Evolutionary conservation across 2,329 filamentous ascomycete species (phyloP), one percentile per base, ranked within the genome.

Genomic region (Aspergillus aculeatus): DNA sequence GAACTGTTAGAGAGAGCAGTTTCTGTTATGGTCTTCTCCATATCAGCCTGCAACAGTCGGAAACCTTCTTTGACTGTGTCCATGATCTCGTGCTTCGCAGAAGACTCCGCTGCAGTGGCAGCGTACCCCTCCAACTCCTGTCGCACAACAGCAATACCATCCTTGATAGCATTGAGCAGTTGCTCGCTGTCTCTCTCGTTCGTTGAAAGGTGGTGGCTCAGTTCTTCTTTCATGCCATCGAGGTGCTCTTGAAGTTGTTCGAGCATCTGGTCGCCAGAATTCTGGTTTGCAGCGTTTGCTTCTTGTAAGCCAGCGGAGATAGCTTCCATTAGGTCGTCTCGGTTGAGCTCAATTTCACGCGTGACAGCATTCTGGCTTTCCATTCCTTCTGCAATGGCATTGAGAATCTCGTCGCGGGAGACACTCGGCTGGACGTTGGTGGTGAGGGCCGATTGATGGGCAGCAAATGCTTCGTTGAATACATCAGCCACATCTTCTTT

Each of bases 131-230:
- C 91, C 57, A 98, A 90, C 60, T 96, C 90, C 12, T 81, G 78
- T 11, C 92, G 87, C 6, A 98, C 84, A 65, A 86, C 88, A 66
- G 96, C 92, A 14, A 96, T 83, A 0, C 92, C 92, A 71, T 96
- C 91, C 66, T 92, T 94, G 48, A 96, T 88, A 0, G 92, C 90
- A 73, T 95, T 91, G 4, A 97, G 81, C 12, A 96, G 87, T 73
- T 96, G 91, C 73, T 96, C 92, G 0, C 92, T 94, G 71, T 95
- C 91, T 59, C 87, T 84, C 47, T 89, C 91, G 66, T 87, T 91
- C 62, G 89, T 88, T 3, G 90, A 86, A 21, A 91, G 88, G 66
- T 92, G 94, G 68, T 94, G 86, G 73, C 93, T 92, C 73, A 89
- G 86, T 66, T 88, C 85, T 5, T 79, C 78, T 59, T 84, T 85